Base-by-base conservation (phyloP, 1,284 basidiomycete genomes). In the Taiwanofungus camphoratus region DNA sequence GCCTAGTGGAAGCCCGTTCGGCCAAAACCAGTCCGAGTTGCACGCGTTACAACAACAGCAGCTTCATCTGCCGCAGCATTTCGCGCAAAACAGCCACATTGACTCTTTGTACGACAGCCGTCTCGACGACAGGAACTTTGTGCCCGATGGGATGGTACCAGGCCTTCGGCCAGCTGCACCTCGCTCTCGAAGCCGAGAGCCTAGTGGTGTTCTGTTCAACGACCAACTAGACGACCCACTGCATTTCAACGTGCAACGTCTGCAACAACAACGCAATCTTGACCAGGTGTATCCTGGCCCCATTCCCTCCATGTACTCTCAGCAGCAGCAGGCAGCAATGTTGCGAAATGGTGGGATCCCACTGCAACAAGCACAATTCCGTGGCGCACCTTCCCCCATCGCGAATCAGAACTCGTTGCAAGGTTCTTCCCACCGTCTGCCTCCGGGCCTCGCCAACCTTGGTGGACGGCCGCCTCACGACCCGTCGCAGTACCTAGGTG, bases 131-230 rank as follows among this genome's bases (percentile, higher is more conserved):
- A 73, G 85, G 44, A 78, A 73, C 52, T 90, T 90, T 54, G 76
- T 87, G 22, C 84, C 87, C 7, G 85, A 90, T 62, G 84, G 83
- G 24, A 77, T 90, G 73, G 87, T 90, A 8, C 87, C 87, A 31
- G 87, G 87, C 13, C 70, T 90, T 24, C 79, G 86, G 33, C 74
- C 82, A 29, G 71, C 70, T 16, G 76, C 74, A 36, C 75, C 76
- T 7, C 58, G 60, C 35, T 73, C 77, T 44, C 74, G 84, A 42
- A 71, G 65, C 54, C 70, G 82, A 34, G 83, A 87, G 43, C 51
- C 59, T 13, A 70, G 69, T 45, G 66, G 64, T 8, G 63, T 68
- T 4, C 67, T 81, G 47, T 85, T 77, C 56, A 62, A 72, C 32
- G 82, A 85, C 30, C 66, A 71, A 18, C 52, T 77, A 19, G 83